Evolutionary conservation across 2,329 filamentous ascomycete species (phyloP).

Genomic region (Penicillium hordei): DNA sequence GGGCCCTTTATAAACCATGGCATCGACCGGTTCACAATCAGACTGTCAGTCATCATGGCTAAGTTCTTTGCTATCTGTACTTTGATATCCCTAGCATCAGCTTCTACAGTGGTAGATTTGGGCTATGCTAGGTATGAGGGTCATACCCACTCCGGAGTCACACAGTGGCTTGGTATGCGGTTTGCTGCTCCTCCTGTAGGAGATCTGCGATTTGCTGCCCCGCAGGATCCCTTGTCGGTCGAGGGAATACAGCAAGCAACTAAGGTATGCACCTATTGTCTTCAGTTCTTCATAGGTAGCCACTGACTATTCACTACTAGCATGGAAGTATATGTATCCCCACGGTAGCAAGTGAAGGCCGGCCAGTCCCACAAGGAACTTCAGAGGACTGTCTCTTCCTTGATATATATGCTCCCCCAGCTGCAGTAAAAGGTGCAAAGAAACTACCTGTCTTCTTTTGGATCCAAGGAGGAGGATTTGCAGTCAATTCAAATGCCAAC

Average conservation of each 20-base stretch:
- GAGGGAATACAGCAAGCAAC: slow-evolving; percentile 54
- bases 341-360: slow-evolving; percentile 57
- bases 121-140: slow-evolving; percentile 68
- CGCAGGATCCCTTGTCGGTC: slow-evolving; percentile 58
- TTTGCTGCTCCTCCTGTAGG: slow-evolving; percentile 71
- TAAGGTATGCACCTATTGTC: slow-evolving; percentile 43
- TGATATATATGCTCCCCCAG: slow-evolving; percentile 42
- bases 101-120: slow-evolving; percentile 55
- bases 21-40: slow-evolving; percentile 5
- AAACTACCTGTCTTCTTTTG: slow-evolving; percentile 63
- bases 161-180: slow-evolving; percentile 72
- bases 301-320: slow-evolving; percentile 30
- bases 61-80: slow-evolving; percentile 17
- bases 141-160: slow-evolving; percentile 55
- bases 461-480: slow-evolving; percentile 64
- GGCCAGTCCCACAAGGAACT: slow-evolving; percentile 54
- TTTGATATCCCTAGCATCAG: slow-evolving; percentile 21
- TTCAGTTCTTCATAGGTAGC: neutral
- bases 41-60: slow-evolving; percentile 9
- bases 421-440: slow-evolving; percentile 32
- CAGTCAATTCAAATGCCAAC: slow-evolving; percentile 58
- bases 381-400: slow-evolving; percentile 46
- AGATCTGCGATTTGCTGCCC: slow-evolving; percentile 64
- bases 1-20: slow-evolving; percentile 7
- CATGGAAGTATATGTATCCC: slow-evolving; percentile 62